Evolutionary conservation across 2,329 filamentous ascomycete genomes (phyloP).

Genomic region (Phoma herbarum): DNA sequence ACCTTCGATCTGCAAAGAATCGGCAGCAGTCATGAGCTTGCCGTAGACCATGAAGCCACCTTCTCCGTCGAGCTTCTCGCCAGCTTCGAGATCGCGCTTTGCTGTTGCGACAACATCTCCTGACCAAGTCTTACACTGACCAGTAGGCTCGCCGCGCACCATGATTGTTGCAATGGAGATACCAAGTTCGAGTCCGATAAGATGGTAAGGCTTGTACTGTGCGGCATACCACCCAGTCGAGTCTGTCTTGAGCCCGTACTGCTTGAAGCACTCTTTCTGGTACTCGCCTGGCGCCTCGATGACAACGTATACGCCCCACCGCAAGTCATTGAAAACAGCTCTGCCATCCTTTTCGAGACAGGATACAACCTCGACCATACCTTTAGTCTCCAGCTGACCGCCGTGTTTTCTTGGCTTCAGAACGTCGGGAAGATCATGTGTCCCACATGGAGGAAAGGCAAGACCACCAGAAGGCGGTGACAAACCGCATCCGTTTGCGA

Average conservation of each 20-base stretch:
- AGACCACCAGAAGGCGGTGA: slow-evolving; percentile 54
- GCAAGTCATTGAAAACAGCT: slow-evolving; percentile 53
- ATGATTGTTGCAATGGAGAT: slow-evolving; percentile 57
- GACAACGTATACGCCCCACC: slow-evolving; percentile 59
- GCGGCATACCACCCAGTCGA: slow-evolving; percentile 54
- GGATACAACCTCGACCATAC: slow-evolving; percentile 58
- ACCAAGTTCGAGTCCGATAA: slow-evolving; percentile 59
- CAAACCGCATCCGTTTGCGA: slow-evolving; percentile 57
- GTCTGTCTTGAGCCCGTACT: slow-evolving; percentile 58
- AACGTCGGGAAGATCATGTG: slow-evolving; percentile 54
- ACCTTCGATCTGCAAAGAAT: slow-evolving; percentile 54
- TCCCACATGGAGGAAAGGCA: slow-evolving; percentile 56
- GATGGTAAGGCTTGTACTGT: slow-evolving; percentile 59
- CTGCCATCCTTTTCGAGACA: slow-evolving; percentile 56
- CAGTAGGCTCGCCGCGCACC: slow-evolving; percentile 58
- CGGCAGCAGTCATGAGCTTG: slow-evolving; percentile 53
- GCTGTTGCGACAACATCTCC: slow-evolving; percentile 59
- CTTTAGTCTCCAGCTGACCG: slow-evolving; percentile 54
- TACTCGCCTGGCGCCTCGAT: slow-evolving; percentile 56
- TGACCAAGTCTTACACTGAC: slow-evolving; percentile 55
- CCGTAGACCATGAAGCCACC: slow-evolving; percentile 59
- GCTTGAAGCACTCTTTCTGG: slow-evolving; percentile 55
- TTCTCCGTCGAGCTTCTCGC: slow-evolving; percentile 57
- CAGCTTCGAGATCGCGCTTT: slow-evolving; percentile 56
- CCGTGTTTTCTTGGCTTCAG: slow-evolving; percentile 55